A percentile compares a stretch with the other conserved stretches of the same genome.
phyloP scores from a whole-genome alignment of 306 rosid genomes.

The Inga laurina region DNA sequence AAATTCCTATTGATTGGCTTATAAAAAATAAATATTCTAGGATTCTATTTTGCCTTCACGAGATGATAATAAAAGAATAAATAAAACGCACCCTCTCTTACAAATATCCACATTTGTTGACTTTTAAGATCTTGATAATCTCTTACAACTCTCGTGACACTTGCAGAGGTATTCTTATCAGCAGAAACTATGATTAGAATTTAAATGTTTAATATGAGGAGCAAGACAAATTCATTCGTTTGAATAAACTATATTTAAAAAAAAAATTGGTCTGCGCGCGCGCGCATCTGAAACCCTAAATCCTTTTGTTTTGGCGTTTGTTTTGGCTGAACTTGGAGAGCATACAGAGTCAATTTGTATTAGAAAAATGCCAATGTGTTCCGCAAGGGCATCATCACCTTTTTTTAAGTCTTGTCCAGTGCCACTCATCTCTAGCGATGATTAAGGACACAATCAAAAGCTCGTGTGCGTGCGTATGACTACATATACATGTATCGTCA shows the following conservation, averaged over 20 bases:
- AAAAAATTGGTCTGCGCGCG: not conserved
- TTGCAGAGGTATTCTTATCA: not conserved
- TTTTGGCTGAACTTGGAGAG: not conserved
- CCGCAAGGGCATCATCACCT: not conserved
- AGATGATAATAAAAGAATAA: not conserved
- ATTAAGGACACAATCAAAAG: too few species aligned
- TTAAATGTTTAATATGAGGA: not conserved
- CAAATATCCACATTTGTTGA: not conserved
- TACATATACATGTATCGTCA: too few species aligned
- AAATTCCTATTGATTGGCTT: not conserved
- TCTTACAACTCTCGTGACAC: not conserved
- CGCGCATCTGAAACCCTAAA: not conserved
- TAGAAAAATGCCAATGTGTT: not conserved
- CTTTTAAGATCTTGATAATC: not conserved
- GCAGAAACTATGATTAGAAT: not conserved
- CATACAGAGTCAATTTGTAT: not conserved
- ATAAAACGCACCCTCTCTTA: not conserved
- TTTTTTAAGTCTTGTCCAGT: not conserved
- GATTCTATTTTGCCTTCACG: not conserved
- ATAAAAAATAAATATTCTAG: not conserved
- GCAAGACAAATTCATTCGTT: not conserved
- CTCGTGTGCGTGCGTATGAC: too few species aligned
- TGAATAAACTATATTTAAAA: not conserved
- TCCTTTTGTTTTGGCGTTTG: not conserved
- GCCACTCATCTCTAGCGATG: too few species aligned